phyloP scores from a whole-genome alignment of 805 yeast genomes.

The Cephaloascus fragrans region DNA sequence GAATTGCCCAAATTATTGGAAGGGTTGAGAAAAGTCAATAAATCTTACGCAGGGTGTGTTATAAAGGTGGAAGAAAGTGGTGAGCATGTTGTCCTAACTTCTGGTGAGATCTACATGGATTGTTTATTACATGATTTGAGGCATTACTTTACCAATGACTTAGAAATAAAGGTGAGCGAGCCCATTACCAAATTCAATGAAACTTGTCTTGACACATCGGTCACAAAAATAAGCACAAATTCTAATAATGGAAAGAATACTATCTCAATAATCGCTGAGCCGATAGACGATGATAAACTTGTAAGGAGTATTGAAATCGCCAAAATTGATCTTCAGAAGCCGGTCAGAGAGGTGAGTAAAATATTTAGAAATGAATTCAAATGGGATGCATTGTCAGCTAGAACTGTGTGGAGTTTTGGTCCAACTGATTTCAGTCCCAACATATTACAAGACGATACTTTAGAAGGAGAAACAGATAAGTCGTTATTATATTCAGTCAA shows the following conservation, averaged over 20 bases:
- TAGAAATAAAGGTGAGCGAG: conserved; percentile 75
- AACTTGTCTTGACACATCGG: conserved; percentile 56
- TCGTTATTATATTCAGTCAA: conserved; percentile 31
- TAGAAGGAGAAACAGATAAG: conserved; percentile 60
- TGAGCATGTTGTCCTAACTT: conserved; percentile 68
- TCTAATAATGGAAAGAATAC: conserved; percentile 45
- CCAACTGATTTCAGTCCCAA: conserved; percentile 47
- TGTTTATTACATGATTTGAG: conserved; percentile 74
- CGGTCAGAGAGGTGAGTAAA: conserved; percentile 38
- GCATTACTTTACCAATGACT: conserved; percentile 40
- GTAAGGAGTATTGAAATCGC: conserved; percentile 47
- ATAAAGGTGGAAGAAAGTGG: conserved; percentile 84
- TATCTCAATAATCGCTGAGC: conserved; percentile 70
- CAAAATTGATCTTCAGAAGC: conserved; percentile 21
- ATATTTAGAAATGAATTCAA: conserved; percentile 45
- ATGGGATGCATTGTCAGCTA: conserved; percentile 80
- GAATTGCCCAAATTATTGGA: conserved; percentile 66
- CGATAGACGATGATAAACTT: conserved; percentile 43
- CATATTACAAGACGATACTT: conserved; percentile 58
- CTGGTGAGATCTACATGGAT: conserved; percentile 86
- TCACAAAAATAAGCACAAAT: conserved; percentile 53
- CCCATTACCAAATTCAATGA: conserved; percentile 78
- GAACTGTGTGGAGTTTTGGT: conserved; percentile 75
- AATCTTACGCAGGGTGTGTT: conserved; percentile 54
- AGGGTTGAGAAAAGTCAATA: conserved; percentile 55